Evolutionary conservation across 1,284 basidiomycete species (phyloP), one percentile per base, ranked within the genome.

Genomic region (Rhodotorula glutinis): DNA sequence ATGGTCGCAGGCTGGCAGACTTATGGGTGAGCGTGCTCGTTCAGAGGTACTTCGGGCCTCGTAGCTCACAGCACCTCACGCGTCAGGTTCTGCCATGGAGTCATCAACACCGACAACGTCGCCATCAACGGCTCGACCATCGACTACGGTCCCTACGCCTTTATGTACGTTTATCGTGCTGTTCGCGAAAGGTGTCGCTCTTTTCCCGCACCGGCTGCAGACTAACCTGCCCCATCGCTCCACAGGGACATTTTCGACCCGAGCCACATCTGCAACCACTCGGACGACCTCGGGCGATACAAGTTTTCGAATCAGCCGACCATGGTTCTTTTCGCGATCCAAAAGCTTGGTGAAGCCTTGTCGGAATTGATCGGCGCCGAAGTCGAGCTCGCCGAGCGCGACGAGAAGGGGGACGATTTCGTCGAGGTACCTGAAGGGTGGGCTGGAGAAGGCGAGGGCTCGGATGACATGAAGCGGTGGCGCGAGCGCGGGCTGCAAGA

Each of bases 1-100:
- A 98, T 94, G 86, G 90, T 93, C 0, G 95, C 91, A 3, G 87
- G 83, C 3, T 98, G 95, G 95, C 95, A 98, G 79, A 77, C 76
- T 10, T 75, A 80, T 46, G 79, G 78, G 11, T 73, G 81, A 73
- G 21, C n/a, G 19, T 51, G 2, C 23, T 51, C n/a, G 47, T 51
- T n/a, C 49, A 9, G 25, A 29, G 11, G 16, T 2, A 8, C 14
- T 51, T 17, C 8, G 49, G 7, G 27, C n/a, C 25, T 13, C 2
- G 3, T 51, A 25, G 49, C 49, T 51, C 11, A 51, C 16, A 8
- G 4, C 27, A 5, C 27, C 0, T 51, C 27, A 4, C 33, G 33
- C 33, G 7, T 7, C 47, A 62, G 56, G 25, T 72, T 70, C 61
- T 58, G 59, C 53, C 66, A 71, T 38, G 71, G 69, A 10, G 70